Percentiles rank a stretch among this genome's conserved stretches.
Evolutionary conservation across 495 filamentous ascomycete genomes (phyloP).

Genomic region (Tuber aestivum): DNA sequence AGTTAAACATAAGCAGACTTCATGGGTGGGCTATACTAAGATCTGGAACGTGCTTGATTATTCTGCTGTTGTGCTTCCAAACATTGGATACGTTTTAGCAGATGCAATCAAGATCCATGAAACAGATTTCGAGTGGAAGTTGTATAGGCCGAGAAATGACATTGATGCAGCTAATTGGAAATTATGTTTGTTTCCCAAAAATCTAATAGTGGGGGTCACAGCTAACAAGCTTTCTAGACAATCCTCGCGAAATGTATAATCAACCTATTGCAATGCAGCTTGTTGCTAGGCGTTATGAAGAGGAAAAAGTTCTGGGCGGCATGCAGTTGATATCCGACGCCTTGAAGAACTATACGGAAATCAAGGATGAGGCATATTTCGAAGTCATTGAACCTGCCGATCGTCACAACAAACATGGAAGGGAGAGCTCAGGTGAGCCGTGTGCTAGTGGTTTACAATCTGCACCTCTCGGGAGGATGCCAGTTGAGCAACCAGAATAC

Average conservation of each 20-base stretch:
- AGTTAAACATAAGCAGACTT: constrained; percentile 39
- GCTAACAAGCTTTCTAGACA: constrained; percentile 21
- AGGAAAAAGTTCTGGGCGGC: constrained; percentile 83
- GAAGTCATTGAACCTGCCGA: background rate
- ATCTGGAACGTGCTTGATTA: constrained; percentile 31
- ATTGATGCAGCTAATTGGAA: constrained; percentile 43
- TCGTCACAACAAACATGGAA: background rate
- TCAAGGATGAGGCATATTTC: background rate
- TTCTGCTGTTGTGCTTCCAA: constrained; percentile 17
- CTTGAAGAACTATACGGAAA: background rate
- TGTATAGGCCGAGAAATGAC: constrained; percentile 38
- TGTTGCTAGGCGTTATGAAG: constrained; percentile 74
- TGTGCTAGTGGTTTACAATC: background rate
- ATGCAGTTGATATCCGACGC: constrained; percentile 55
- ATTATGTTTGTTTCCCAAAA: constrained; percentile 24
- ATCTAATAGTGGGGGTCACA: background rate
- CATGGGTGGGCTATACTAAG: constrained; percentile 39
- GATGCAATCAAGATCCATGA: constrained; percentile 8
- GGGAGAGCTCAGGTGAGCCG: background rate
- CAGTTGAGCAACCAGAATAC: background rate
- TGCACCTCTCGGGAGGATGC: background rate
- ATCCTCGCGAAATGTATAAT: constrained; percentile 64
- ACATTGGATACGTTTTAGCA: constrained; percentile 11
- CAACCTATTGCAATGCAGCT: constrained; percentile 83
- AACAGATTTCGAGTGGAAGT: constrained; percentile 3